A percentile compares a stretch with the other conserved stretches of the same genome.
These are phyloP conservation scores for Scytalidium lignicola DNA, from an alignment of 2,329 filamentous ascomycete genomes.

Conservation along the genomic window DNA sequence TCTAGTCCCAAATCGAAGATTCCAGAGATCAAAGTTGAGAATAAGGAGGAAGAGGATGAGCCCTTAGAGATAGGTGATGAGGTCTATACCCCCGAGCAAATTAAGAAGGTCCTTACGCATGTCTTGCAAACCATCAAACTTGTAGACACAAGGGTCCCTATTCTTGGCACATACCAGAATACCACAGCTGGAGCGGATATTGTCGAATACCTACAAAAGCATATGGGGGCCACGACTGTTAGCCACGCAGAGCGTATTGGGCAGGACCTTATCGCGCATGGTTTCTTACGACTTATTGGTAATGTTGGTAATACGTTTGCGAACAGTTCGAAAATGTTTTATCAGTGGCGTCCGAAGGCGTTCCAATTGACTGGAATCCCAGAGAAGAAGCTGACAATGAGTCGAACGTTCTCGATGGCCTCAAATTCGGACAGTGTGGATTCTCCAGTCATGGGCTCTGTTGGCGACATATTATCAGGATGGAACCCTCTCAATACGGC, in stretches of 20 bases:
- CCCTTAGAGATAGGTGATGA: constrained; percentile 88
- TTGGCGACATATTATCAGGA: constrained; percentile 83
- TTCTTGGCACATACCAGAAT: constrained; percentile 91
- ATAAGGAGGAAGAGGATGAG: constrained; percentile 64
- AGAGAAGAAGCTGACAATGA: constrained; percentile 73
- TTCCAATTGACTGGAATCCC: constrained; percentile 85
- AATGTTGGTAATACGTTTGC: constrained; percentile 94
- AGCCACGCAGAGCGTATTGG: constrained; percentile 92
- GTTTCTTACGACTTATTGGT: constrained; percentile 84
- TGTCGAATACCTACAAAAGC: constrained; percentile 87
- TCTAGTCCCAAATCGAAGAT: constrained; percentile 61
- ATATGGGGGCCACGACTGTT: constrained; percentile 78
- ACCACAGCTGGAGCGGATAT: constrained; percentile 89
- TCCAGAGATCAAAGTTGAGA: constrained; percentile 83
- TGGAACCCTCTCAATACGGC: constrained; percentile 92
- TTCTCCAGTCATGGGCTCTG: constrained; percentile 74
- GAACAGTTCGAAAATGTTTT: constrained; percentile 95
- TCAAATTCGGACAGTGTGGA: constrained; percentile 58
- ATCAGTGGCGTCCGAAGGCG: constrained; percentile 91
- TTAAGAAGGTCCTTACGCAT: constrained; percentile 84
- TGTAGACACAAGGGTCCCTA: constrained; percentile 89
- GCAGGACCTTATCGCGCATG: constrained; percentile 81
- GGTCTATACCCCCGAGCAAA: constrained; percentile 74
- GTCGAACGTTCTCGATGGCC: constrained; percentile 69
- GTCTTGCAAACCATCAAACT: constrained; percentile 84